Conservation (phyloP, 805 yeast genomes). For the Ogataea pilisensis region DNA sequence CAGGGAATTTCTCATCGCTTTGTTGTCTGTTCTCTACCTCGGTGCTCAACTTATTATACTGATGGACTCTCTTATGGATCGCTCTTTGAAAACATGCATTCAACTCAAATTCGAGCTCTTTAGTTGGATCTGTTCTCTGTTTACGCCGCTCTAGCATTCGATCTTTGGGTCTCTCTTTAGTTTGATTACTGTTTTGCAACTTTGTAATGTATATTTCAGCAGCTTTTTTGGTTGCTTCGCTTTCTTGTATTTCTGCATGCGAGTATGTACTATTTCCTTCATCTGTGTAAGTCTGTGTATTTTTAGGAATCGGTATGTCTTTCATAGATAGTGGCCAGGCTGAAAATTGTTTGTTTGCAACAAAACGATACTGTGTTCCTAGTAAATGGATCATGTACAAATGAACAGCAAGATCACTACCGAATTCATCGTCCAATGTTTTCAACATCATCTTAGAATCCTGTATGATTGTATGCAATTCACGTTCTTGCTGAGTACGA, state of each 20-base stretch:
- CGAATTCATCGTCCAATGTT: conserved; percentile 45
- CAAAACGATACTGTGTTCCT: conserved; percentile 33
- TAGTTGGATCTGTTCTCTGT: conserved; percentile 9
- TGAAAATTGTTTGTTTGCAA: conserved; percentile 43
- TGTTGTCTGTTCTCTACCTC: conserved; percentile 2
- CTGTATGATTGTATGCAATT: conserved; percentile 8
- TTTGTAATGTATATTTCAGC: background rate
- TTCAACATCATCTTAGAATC: conserved; percentile 24
- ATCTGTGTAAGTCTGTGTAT: conserved; percentile 25
- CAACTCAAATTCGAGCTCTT: conserved; percentile 18
- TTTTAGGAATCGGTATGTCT: conserved; percentile 36
- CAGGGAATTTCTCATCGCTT: too few relatives aligned
- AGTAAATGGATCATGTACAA: conserved; percentile 53
- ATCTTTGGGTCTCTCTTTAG: conserved; percentile 10
- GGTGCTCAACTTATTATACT: conserved; percentile 7
- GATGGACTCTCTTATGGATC: conserved; percentile 10
- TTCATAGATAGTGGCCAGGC: conserved; percentile 52
- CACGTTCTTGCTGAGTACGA: too few relatives aligned
- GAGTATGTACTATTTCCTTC: conserved; percentile 5
- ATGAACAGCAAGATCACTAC: conserved; percentile 59
- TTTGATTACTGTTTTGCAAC: background rate
- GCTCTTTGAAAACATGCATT: conserved; percentile 18
- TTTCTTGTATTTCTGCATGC: background rate
- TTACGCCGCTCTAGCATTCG: conserved; percentile 10
- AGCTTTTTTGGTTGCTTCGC: background rate